Evolutionary conservation across 2,329 filamentous ascomycete genomes (phyloP).

Genomic region (Ascochyta viciae-villosae): DNA sequence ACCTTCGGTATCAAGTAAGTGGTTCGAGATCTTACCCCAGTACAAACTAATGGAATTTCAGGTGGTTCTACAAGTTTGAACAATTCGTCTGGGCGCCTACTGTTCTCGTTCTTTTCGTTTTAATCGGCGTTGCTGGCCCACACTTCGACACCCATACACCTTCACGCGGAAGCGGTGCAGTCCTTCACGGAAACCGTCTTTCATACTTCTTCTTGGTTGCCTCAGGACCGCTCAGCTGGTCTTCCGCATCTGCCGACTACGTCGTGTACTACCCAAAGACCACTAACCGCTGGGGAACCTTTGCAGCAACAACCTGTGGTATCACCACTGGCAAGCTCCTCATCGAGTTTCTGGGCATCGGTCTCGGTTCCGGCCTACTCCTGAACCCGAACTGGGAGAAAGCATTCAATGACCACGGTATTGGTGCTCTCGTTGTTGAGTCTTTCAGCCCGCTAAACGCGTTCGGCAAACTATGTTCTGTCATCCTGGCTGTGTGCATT

Average conservation of each 20-base stretch:
- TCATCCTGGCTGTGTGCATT: conserved; percentile 70
- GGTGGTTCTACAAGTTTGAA: conserved; percentile 37
- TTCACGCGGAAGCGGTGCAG: conserved; percentile 57
- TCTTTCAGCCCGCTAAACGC: conserved; percentile 65
- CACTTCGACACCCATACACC: conserved; percentile 62
- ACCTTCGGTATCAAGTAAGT: conserved; percentile 30
- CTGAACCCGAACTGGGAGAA: conserved; percentile 60
- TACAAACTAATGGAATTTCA: neutral
- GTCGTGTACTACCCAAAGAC: conserved; percentile 68
- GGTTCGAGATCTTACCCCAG: too few relatives aligned
- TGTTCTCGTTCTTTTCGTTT: conserved; percentile 33
- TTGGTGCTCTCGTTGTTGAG: conserved; percentile 67
- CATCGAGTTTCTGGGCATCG: conserved; percentile 66
- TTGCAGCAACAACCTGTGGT: conserved; percentile 62
- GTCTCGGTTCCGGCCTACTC: conserved; percentile 64
- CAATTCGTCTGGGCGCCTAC: conserved; percentile 34
- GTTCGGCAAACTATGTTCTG: conserved; percentile 75
- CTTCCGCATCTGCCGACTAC: conserved; percentile 67
- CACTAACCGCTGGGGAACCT: conserved; percentile 60
- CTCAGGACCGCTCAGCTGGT: conserved; percentile 67
- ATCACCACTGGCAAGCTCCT: conserved; percentile 64
- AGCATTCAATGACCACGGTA: conserved; percentile 62
- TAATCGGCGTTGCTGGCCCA: conserved; percentile 36
- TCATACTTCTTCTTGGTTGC: conserved; percentile 74
- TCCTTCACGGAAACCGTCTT: conserved; percentile 62